Evolutionary conservation across 1,284 basidiomycete species (phyloP), one percentile per base, ranked within the genome.

Genomic region (Moesziomyces aphidis): DNA sequence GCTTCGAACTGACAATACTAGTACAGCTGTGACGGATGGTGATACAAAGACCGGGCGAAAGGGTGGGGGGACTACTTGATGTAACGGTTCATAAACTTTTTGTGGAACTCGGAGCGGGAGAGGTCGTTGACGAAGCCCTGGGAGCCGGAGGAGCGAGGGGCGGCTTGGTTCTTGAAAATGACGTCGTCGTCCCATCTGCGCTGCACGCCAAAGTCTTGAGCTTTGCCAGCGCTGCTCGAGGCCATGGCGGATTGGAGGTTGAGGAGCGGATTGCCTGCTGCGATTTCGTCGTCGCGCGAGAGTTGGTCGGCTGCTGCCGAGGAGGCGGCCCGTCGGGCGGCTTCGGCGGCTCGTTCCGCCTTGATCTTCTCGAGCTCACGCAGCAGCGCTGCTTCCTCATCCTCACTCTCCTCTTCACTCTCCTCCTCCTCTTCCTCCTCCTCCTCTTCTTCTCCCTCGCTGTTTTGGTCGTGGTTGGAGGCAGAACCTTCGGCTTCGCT

Each of bases 91-190:
- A 83, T 73, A 42, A 83, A 84, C 61, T 82, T 79, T 22, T 70
- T 77, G 55, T 84, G 82, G 55, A 84, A 84, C 31, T 83, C 80
- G 26, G 76, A 77, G 9, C 81, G 58, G 6, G 77, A 83, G 2
- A 84, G 51, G 53, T 84, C 83, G 53, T 84, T 84, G 9, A 84
- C 74, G 54, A 82, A 84, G 22, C 66, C 67, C 17, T 57, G 24
- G 53, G 66, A 21, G 53, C 55, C 51, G 56, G 46, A 24, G 46
- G 50, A 22, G 63, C 55, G 48, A 10, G 67, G 65, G 1, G 60
- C 62, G 4, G 83, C 75, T 53, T 84, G 83, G 56, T 84, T 84
- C 59, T 83, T 82, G 70, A 84, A 84, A 26, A 84, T 83, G 22
- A 84, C 61, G 50, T 84, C 83, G 55, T 84, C 79, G 64, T 84